A percentile compares a stretch with the other conserved stretches of the same genome.
Conservation (phyloP, 2,329 filamentous ascomycete species). For the Colletotrichum gloeosporioides region DNA sequence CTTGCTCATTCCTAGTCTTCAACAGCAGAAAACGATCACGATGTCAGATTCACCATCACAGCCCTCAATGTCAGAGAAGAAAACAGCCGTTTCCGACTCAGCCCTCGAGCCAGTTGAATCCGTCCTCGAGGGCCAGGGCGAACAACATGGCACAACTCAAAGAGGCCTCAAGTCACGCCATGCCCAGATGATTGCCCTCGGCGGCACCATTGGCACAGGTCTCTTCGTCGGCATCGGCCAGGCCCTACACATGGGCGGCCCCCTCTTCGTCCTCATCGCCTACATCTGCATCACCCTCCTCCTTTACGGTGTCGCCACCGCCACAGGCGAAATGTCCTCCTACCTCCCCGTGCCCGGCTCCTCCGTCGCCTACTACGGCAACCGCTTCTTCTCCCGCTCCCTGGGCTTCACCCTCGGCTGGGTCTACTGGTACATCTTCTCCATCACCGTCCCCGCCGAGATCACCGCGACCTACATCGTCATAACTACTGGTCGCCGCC, state of each 20-base stretch:
- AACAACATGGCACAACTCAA: background rate
- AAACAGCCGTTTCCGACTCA: accelerated
- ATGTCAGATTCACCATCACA: background rate
- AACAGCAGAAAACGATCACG: no score
- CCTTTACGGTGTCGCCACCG: slow-evolving; percentile 46
- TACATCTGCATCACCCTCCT: background rate
- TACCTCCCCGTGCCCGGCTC: slow-evolving; percentile 29
- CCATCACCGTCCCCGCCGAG: slow-evolving; percentile 42
- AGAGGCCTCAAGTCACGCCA: slow-evolving; percentile 43
- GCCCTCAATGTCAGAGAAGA: background rate
- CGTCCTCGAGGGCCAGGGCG: background rate
- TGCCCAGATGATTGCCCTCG: slow-evolving; percentile 51
- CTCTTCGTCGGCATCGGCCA: slow-evolving; percentile 40
- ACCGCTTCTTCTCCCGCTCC: slow-evolving; percentile 56
- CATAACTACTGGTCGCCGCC: slow-evolving; percentile 25
- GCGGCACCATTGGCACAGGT: slow-evolving; percentile 52
- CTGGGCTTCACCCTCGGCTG: slow-evolving; percentile 60
- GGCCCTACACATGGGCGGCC: slow-evolving; percentile 38
- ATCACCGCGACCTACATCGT: slow-evolving; percentile 23
- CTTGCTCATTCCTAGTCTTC: accelerated
- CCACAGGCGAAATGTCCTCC: slow-evolving; percentile 24
- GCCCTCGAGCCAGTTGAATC: background rate
- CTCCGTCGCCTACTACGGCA: slow-evolving; percentile 5
- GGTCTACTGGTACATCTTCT: slow-evolving; percentile 64
- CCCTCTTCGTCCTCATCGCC: slow-evolving; percentile 25